Conservation (phyloP, 306 rosid genomes). For the Rubus parviflorus region DNA sequence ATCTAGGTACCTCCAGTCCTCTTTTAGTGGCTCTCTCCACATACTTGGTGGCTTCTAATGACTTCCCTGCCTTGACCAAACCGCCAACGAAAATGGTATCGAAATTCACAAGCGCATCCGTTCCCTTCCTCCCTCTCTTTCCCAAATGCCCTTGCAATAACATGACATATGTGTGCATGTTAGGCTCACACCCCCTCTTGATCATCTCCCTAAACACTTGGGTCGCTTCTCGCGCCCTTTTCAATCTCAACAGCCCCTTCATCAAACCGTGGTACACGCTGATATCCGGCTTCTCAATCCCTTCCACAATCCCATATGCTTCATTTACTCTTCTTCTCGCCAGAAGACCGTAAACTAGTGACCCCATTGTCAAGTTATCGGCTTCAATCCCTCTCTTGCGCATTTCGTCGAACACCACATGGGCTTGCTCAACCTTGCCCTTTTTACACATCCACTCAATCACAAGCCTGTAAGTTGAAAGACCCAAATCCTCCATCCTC, state of each 20-base stretch:
- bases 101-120: constrained; percentile 66
- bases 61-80: constrained; percentile 44
- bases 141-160: constrained; percentile 77
- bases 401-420: constrained; percentile 68
- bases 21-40: constrained; percentile 69
- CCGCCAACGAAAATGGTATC: constrained; percentile 87
- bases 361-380: constrained; percentile 47
- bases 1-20: constrained; percentile 86
- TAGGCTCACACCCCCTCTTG: constrained; percentile 47
- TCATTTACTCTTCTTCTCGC: constrained; percentile 53
- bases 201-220: constrained; percentile 80
- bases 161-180: constrained; percentile 82
- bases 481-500: constrained; percentile 54
- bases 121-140: constrained; percentile 60
- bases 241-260: constrained; percentile 70
- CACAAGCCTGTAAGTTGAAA: constrained; percentile 60
- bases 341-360: constrained; percentile 60
- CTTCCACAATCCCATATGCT: constrained; percentile 40
- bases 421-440: constrained; percentile 51
- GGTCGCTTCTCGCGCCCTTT: constrained; percentile 69
- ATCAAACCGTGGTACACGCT: constrained; percentile 67
- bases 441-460: constrained; percentile 67
- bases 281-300: constrained; percentile 38
- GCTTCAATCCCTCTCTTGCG: constrained; percentile 46
- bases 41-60: constrained; percentile 66